Conservation (phyloP, 1,139 yeast species). For the Kodamaea anthophila region DNA sequence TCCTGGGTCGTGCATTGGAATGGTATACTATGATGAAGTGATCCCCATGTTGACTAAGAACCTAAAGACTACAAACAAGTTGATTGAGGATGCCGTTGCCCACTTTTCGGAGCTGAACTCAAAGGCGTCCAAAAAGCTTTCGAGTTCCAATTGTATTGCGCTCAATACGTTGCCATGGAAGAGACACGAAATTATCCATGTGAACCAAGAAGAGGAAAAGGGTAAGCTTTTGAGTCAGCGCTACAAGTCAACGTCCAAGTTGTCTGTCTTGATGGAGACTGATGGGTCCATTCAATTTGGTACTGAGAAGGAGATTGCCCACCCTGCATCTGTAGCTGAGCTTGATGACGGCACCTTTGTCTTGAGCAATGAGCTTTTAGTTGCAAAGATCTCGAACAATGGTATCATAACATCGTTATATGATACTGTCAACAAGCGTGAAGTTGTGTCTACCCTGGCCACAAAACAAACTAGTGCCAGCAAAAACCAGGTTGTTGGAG, state of each 20-base stretch:
- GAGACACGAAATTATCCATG: constrained; percentile 47
- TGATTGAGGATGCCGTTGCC: constrained; percentile 48
- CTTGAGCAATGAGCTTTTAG: constrained; percentile 55
- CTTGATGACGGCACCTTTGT: constrained; percentile 35
- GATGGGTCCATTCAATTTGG: constrained; percentile 11
- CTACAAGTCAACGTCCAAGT: constrained; percentile 3
- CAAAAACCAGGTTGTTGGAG: constrained; percentile 37
- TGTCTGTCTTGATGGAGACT: constrained; percentile 12
- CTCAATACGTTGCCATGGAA: constrained; percentile 69
- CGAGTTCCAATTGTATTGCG: constrained; percentile 16
- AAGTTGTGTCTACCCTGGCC: constrained; percentile 54
- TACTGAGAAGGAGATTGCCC: constrained; percentile 20
- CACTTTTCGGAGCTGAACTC: background rate
- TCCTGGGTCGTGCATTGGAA: constrained; percentile 93
- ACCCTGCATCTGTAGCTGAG: constrained; percentile 44
- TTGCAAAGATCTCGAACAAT: constrained; percentile 48
- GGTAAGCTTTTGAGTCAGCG: constrained; percentile 7
- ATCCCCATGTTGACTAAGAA: constrained; percentile 65
- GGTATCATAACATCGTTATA: constrained; percentile 67
- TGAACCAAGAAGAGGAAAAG: constrained; percentile 13
- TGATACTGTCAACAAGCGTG: constrained; percentile 57
- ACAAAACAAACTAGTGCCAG: constrained; percentile 41
- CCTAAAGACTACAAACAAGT: constrained; percentile 44
- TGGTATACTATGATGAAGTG: constrained; percentile 92
- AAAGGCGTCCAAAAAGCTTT: background rate